Evolutionary conservation across 1,284 basidiomycete species (phyloP), one percentile per base, ranked within the genome.

Genomic region (Ceratobasidium theobromae): DNA sequence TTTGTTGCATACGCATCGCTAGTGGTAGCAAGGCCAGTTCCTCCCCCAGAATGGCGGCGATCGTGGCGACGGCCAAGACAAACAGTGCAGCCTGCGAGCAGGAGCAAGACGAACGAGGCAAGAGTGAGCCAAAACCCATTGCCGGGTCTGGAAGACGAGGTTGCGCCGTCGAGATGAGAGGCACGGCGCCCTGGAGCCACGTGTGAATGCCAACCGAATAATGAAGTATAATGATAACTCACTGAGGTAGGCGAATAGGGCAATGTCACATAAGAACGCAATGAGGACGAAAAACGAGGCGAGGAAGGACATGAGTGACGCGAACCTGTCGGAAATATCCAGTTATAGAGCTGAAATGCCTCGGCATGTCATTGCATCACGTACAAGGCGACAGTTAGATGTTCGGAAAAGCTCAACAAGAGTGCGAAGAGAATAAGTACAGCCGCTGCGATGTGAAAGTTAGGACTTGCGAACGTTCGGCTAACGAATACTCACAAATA

Each of bases 71-170:
- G 83, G 9, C 86, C 86, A 71, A 88, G 82, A 78, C 84, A 88
- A 30, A 88, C 84, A 1, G 85, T 86, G 78, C 82, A 83, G 45
- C 85, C 86, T 11, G 82, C 85, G 65, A 89, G 72, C 49, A 84
- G 75, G 21, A 87, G 81, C 1, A 89, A 79, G 68, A 89, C 75
- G 73, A 90, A 77, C 14, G 84, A 75, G n/a, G 80, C 83, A 71
- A 90, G 83, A 2, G 86, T 89, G 74, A 90, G 75, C 88, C 88
- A 91, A 75, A 90, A 71, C 86, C 87, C 88, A 64, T 83, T 82
- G 12, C 79, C 84, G n/a, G 86, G 80, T 66, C 77, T 76, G 11
- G 85, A 86, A 40, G 74, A 75, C 2, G 77, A 76, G 27, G 69
- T 70, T 21, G 82, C 76, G 57, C 78, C 78, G 28, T 74, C 69